These are phyloP conservation scores for Coemansia reversa DNA, from an alignment of 192 early-diverging fungal genomes.

Conservation along the genomic window DNA sequence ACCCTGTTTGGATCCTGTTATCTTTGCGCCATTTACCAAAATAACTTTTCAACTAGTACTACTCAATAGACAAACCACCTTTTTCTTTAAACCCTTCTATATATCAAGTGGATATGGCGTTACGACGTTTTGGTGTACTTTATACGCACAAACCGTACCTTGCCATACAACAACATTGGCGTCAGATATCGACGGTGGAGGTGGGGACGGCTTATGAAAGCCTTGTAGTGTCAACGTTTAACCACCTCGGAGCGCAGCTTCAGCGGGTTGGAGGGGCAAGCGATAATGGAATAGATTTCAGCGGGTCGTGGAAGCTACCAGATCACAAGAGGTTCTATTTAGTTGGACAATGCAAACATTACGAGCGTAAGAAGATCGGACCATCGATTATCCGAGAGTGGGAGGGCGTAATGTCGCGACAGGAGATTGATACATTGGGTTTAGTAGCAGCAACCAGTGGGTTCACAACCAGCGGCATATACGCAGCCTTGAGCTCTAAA, in stretches of 20 bases:
- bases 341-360: conserved; percentile 49
- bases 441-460: conserved; percentile 37
- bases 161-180: background rate
- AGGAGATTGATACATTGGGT: conserved; percentile 38
- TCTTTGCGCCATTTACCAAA: no score
- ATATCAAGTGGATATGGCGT: no score
- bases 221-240: conserved; percentile 20
- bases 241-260: conserved; percentile 26
- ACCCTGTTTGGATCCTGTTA: no score
- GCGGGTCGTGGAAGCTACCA: conserved; percentile 34
- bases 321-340: conserved; percentile 27
- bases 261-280: conserved; percentile 42
- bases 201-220: conserved; percentile 41
- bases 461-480: conserved; percentile 28
- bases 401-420: conserved; percentile 52
- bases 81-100: no score
- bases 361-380: conserved; percentile 47
- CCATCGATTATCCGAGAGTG: conserved; percentile 48
- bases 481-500: conserved; percentile 35
- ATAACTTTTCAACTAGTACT: no score
- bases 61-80: no score
- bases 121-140: no score
- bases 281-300: conserved; percentile 45
- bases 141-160: background rate
- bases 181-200: conserved; percentile 32